phyloP scores from a whole-genome alignment of 768 basidiomycete species.

The Trametes coccinea region DNA sequence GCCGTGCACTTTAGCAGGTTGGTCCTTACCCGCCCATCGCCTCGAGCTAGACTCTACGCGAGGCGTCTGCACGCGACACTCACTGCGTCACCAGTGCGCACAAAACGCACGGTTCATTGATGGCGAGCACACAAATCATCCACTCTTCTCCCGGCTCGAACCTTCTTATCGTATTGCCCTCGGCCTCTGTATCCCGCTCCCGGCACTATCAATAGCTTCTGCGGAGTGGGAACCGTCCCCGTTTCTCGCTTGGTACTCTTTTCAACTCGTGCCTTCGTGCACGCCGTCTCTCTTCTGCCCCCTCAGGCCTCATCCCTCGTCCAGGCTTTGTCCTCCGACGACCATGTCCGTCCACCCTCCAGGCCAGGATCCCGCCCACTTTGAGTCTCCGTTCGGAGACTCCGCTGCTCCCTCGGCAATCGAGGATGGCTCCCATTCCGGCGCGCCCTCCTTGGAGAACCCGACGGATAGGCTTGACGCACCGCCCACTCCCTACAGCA shows the following conservation, averaged over 20 bases:
- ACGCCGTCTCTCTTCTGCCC: conserved; percentile 1
- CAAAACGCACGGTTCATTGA: conserved; percentile 8
- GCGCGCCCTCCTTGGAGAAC: not conserved
- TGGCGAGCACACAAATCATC: conserved; percentile 3
- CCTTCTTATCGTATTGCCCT: conserved; percentile 13
- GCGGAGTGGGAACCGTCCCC: conserved; percentile 19
- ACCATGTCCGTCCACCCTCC: conserved; percentile 10
- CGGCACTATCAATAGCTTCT: conserved; percentile 14
- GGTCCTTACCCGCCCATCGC: not conserved
- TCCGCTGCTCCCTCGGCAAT: not conserved
- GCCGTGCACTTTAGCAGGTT: not conserved
- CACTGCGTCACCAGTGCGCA: conserved; percentile 9
- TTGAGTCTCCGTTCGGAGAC: conserved; percentile 12
- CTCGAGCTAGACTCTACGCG: not conserved
- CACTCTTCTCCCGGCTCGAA: conserved; percentile 12
- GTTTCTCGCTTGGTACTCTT: not conserved
- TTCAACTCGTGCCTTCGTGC: not conserved
- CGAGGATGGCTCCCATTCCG: not conserved
- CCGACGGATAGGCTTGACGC: not conserved
- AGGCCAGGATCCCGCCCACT: conserved; percentile 1
- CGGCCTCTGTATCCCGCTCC: conserved; percentile 8
- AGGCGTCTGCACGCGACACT: conserved; percentile 1
- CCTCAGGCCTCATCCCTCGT: conserved; percentile 1
- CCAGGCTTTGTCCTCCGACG: conserved; percentile 14
- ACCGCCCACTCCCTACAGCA: conserved; percentile 5